Base-by-base conservation (phyloP, 1,284 basidiomycete genomes). In the Anthracocystis setariae region DNA sequence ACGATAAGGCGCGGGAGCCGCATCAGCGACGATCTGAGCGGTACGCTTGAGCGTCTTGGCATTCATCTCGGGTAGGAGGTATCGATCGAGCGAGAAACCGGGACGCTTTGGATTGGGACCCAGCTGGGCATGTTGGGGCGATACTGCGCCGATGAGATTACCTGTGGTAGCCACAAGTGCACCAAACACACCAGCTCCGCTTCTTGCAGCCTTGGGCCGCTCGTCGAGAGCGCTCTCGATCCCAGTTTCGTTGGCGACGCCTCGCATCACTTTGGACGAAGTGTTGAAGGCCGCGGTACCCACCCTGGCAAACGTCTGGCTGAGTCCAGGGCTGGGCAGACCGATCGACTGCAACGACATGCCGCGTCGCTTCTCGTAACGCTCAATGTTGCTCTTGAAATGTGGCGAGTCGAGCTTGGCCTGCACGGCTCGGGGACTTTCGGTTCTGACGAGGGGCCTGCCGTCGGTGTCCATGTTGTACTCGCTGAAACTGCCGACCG, bases 161-260 rank as follows among this genome's bases (percentile, higher is more conserved):
- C 88, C 89, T 0, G 91, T 89, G 63, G 88, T 89, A 23, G 90
- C 88, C 39, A 92, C 88, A 44, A 92, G 86, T 8, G 89, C 87
- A 12, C 90, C 91, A 73, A 91, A 88, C 0, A 90, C 90, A 5
- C 91, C 90, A 0, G 86, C 90, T 8, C 85, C 87, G 58, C 85
- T 88, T 45, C 86, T 84, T 9, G 88, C 85, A 3, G 86, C 85
- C 37, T 87, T 84, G 4, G 88, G 89, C n/a, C 86, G 75, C 65
- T 85, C 82, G 47, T 75, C 68, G 40, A 77, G 67, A 15, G 73
- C 74, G 20, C 76, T 67, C 29, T 80, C 74, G 47, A 81, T 53
- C 17, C 78, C 80, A 15, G 71, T 69, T 54, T 83, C 80, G 46
- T 59, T 72, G 12, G 73, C 79, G 24, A 78, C 79, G 23, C 73